A percentile compares a stretch with the other conserved stretches of the same genome.
phyloP scores from a whole-genome alignment of 257 asterid genomes.

The Mitragyna speciosa region DNA sequence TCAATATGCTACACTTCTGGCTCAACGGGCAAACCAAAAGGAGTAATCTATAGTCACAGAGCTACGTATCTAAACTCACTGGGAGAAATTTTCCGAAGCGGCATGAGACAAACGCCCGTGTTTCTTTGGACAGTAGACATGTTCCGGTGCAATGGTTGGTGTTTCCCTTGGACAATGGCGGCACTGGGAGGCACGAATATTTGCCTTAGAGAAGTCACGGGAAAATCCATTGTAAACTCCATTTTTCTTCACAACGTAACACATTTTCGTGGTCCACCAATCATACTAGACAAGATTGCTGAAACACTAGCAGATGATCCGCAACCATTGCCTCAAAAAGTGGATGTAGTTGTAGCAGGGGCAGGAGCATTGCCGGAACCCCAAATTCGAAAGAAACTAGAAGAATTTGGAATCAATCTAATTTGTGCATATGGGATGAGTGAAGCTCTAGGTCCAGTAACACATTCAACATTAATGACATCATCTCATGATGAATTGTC shows the following conservation, averaged over 20 bases:
- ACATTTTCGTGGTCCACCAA: slow-evolving; percentile 63
- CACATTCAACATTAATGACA: slow-evolving; percentile 17
- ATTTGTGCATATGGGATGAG: slow-evolving; percentile 57
- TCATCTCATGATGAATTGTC: slow-evolving; percentile 23
- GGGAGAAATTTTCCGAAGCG: slow-evolving; percentile 40
- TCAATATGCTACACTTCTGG: slow-evolving; percentile 76
- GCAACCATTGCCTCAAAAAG: slow-evolving; percentile 32
- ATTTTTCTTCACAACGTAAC: slow-evolving; percentile 50
- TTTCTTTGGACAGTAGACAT: slow-evolving; percentile 69
- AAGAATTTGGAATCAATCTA: slow-evolving; percentile 46
- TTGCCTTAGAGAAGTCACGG: slow-evolving; percentile 42
- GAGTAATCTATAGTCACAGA: slow-evolving; percentile 74
- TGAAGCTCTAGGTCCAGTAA: slow-evolving; percentile 68
- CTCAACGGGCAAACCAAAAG: slow-evolving; percentile 74
- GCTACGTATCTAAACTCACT: slow-evolving; percentile 62
- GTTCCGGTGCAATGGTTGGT: slow-evolving; percentile 89
- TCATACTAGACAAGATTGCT: slow-evolving; percentile 40
- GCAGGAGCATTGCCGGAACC: slow-evolving; percentile 51
- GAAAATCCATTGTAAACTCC: slow-evolving; percentile 38
- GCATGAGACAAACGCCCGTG: slow-evolving; percentile 45
- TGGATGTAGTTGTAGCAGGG: slow-evolving; percentile 52
- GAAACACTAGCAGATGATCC: slow-evolving; percentile 4
- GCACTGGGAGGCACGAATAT: slow-evolving; percentile 75
- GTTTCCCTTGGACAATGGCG: slow-evolving; percentile 72
- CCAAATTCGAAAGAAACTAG: slow-evolving; percentile 37